phyloP scores from a whole-genome alignment of 257 asterid species.

The Solanum lignicaule region DNA sequence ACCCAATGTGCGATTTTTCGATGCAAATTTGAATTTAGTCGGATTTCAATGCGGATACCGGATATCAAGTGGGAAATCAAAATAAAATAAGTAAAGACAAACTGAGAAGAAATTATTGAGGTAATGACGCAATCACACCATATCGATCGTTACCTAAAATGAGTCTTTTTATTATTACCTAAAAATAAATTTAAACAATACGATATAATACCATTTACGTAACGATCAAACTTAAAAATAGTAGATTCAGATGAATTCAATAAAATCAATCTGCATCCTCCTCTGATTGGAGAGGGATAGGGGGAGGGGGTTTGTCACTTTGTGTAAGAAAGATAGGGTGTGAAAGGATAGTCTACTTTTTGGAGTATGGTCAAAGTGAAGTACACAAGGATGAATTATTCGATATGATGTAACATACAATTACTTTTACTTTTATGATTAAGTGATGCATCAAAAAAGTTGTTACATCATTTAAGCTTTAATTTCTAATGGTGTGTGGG shows the following conservation, averaged over 20 bases:
- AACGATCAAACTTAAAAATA: no score
- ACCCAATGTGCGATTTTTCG: fast-evolving
- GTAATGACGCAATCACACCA: fast-evolving
- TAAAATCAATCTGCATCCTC: not conserved
- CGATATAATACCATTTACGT: fast-evolving
- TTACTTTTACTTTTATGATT: not conserved
- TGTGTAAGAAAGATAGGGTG: not conserved
- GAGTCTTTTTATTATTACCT: no score
- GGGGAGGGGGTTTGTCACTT: not conserved
- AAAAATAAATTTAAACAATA: no score
- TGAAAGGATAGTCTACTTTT: not conserved
- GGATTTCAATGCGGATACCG: fast-evolving
- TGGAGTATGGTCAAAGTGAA: not conserved
- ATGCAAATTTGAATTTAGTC: no score
- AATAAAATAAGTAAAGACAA: not conserved
- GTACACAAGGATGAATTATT: not conserved
- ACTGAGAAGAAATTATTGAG: not conserved
- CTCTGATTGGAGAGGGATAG: not conserved
- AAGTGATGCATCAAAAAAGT: not conserved
- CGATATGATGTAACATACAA: not conserved
- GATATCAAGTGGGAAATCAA: fast-evolving
- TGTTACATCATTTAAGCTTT: not conserved
- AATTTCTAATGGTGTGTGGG: not conserved
- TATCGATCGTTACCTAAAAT: fast-evolving
- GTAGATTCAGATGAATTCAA: no score